Conservation (phyloP, 2,329 filamentous ascomycete species). For the Trichoderma atroviride region DNA sequence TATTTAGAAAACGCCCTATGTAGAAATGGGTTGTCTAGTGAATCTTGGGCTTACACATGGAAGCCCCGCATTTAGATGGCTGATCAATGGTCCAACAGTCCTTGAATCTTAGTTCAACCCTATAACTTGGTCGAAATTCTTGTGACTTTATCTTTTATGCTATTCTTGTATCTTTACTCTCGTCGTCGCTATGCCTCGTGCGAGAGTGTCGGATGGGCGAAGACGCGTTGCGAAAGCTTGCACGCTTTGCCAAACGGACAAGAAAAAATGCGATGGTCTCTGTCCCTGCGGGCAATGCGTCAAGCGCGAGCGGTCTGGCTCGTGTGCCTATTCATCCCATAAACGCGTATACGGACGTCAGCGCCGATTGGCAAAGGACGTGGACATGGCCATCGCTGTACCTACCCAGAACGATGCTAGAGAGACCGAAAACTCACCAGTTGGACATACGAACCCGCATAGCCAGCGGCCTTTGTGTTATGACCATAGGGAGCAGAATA, state of each 20-base stretch:
- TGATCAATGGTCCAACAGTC: too few species aligned
- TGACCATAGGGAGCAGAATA: background rate
- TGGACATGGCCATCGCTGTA: background rate
- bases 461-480: background rate
- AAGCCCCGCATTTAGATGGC: constrained; percentile 3
- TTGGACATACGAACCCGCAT: background rate
- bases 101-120: too few species aligned
- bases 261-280: constrained; percentile 8
- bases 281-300: constrained; percentile 5
- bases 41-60: background rate
- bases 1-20: background rate
- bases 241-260: constrained; percentile 3
- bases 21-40: background rate
- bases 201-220: background rate
- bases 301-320: background rate
- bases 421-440: background rate
- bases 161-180: background rate
- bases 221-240: constrained; percentile 2
- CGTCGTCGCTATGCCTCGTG: background rate
- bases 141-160: too few species aligned
- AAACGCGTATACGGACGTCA: constrained; percentile 15
- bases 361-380: constrained; percentile 4
- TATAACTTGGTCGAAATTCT: too few species aligned
- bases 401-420: background rate
- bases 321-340: constrained; percentile 8